Percentiles rank a stretch among this genome's conserved stretches.
Evolutionary conservation across 2,329 filamentous ascomycete genomes (phyloP).

Genomic region (Pezicula neosporulosa): DNA sequence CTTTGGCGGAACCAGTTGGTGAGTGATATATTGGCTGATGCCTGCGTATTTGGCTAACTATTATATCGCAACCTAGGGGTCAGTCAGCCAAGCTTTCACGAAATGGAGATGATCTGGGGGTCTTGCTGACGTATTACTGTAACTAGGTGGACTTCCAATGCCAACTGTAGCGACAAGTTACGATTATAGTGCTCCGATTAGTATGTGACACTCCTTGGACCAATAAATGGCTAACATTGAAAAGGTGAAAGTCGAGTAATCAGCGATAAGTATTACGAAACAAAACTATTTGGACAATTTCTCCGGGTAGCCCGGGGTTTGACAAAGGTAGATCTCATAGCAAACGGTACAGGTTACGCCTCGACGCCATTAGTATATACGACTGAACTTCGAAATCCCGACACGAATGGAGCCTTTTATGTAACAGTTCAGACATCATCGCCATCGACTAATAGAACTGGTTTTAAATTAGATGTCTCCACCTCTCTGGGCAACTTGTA

Average conservation of each 20-base stretch:
- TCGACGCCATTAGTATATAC: conserved; percentile 48
- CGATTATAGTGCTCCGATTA: conserved; percentile 59
- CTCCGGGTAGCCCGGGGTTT: conserved; percentile 54
- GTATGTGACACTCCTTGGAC: conserved; percentile 3
- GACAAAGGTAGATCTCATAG: conserved; percentile 48
- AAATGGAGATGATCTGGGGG: neutral
- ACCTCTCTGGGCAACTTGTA: conserved; percentile 49
- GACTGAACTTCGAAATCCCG: conserved; percentile 55
- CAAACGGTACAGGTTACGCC: conserved; percentile 45
- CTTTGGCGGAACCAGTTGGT: conserved; percentile 62
- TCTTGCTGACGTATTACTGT: too few relatives aligned
- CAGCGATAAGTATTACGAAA: conserved; percentile 59
- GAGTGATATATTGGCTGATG: neutral
- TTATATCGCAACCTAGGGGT: too few relatives aligned
- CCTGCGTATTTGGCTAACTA: too few relatives aligned
- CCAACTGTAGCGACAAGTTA: conserved; percentile 59
- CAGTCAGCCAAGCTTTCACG: neutral
- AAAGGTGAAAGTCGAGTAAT: conserved; percentile 37
- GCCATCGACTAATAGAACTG: conserved; percentile 44
- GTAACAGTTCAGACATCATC: conserved; percentile 53
- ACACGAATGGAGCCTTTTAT: conserved; percentile 56
- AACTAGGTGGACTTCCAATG: conserved; percentile 46
- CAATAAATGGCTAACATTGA: neutral
- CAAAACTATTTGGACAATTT: conserved; percentile 58
- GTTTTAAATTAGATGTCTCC: conserved; percentile 51